Conservation (phyloP, 345 rosid genomes). For the Cardamine occulta region DNA sequence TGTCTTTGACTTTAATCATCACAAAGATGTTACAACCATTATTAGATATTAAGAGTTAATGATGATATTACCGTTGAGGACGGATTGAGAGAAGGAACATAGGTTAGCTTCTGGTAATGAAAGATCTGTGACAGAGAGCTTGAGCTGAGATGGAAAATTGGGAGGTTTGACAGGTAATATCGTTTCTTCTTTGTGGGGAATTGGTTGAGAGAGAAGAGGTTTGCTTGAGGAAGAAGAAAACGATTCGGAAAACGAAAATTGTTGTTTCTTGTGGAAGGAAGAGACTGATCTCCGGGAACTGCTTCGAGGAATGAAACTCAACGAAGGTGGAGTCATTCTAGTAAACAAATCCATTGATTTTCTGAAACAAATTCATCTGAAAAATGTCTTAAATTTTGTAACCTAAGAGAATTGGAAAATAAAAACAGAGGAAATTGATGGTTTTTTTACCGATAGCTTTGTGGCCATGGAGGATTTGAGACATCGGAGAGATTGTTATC, state of each 20-base stretch:
- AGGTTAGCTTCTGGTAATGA: constrained; percentile 41
- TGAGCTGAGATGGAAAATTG: constrained; percentile 33
- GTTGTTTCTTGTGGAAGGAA: constrained; percentile 46
- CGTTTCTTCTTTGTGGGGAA: constrained; percentile 43
- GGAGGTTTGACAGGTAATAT: constrained; percentile 34
- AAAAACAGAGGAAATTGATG: constrained; percentile 40
- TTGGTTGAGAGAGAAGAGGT: constrained; percentile 49
- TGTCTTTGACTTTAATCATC: neutral
- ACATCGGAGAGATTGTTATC: constrained; percentile 22
- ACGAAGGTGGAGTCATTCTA: constrained; percentile 53
- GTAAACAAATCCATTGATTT: constrained; percentile 63
- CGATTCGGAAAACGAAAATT: constrained; percentile 38
- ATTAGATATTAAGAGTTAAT: neutral
- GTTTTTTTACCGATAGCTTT: constrained; percentile 61
- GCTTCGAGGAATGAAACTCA: constrained; percentile 46
- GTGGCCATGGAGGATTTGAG: constrained; percentile 61
- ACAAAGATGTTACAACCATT: neutral
- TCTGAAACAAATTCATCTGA: constrained; percentile 48
- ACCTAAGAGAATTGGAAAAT: neutral
- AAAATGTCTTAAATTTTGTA: constrained; percentile 10
- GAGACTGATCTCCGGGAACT: constrained; percentile 36
- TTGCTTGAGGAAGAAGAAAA: constrained; percentile 47
- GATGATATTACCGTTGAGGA: constrained; percentile 59
- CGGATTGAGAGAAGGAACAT: constrained; percentile 64
- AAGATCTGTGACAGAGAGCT: constrained; percentile 40